A percentile compares a stretch with the other conserved stretches of the same genome.
Evolutionary conservation across 495 filamentous ascomycete species (phyloP).

Genomic region (Penicilliopsis zonata): DNA sequence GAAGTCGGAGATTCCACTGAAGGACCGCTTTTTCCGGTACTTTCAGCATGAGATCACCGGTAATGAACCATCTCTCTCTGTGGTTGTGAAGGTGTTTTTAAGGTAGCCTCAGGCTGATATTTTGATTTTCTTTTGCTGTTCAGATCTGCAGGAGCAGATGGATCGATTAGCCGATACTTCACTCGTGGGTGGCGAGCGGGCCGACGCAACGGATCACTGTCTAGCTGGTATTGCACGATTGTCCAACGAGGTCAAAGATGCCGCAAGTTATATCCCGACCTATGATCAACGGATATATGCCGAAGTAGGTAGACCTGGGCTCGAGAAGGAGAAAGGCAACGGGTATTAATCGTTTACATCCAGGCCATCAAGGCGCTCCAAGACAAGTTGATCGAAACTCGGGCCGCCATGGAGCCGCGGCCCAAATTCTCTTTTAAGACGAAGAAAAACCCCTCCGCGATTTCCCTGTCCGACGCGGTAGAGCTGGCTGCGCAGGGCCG

Average conservation of each 20-base stretch:
- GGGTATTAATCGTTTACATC: conserved; percentile 3
- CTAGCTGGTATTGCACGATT: conserved; percentile 53
- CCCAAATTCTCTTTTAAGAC: conserved; percentile 66
- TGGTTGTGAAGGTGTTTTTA: conserved; percentile 9
- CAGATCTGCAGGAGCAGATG: conserved; percentile 53
- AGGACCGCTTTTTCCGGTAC: conserved; percentile 67
- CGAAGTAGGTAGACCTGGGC: conserved; percentile 34
- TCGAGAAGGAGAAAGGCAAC: neutral
- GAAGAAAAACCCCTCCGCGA: conserved; percentile 42
- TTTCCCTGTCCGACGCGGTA: conserved; percentile 45
- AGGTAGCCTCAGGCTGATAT: neutral
- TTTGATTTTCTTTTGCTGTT: neutral
- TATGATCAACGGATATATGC: conserved; percentile 68
- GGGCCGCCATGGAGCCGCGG: conserved; percentile 46
- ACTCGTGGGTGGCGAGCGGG: conserved; percentile 42
- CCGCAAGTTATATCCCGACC: conserved; percentile 54
- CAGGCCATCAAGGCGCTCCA: conserved; percentile 59
- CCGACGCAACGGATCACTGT: conserved; percentile 55
- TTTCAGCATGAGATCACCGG: conserved; percentile 64
- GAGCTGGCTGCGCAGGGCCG: conserved; percentile 36
- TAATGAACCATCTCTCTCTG: conserved; percentile 29
- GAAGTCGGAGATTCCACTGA: conserved; percentile 37
- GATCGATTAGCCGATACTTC: conserved; percentile 38
- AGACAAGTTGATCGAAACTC: conserved; percentile 48
- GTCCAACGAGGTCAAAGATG: conserved; percentile 57